Conservation (phyloP, 73 alveolate genomes). For the Paramecium octaurelia region DNA sequence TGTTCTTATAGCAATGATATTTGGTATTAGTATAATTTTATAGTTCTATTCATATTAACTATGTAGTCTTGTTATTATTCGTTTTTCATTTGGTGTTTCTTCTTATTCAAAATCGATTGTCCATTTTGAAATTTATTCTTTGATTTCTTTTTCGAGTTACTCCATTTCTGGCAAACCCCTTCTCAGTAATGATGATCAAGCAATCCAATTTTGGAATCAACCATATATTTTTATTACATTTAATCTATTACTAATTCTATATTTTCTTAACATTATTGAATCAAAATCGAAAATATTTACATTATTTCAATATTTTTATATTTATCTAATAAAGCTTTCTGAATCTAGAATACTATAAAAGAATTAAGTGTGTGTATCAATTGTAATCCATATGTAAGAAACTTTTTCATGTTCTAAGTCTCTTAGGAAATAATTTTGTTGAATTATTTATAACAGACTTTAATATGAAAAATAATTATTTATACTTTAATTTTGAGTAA, state of each 20-base stretch:
- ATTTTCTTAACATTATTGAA: too few relatives aligned
- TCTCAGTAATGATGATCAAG: not conserved
- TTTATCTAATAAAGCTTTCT: too few relatives aligned
- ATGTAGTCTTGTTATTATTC: not conserved
- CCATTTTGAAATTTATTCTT: not conserved
- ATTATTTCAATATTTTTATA: too few relatives aligned
- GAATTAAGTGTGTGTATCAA: not conserved
- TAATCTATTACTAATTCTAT: too few relatives aligned
- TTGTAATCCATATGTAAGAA: not conserved
- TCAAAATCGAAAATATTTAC: too few relatives aligned
- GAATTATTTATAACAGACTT: not conserved
- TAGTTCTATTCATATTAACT: not conserved
- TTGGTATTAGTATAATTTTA: not conserved
- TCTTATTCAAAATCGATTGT: not conserved
- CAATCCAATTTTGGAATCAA: not conserved
- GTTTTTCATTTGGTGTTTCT: not conserved
- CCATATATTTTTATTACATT: not conserved
- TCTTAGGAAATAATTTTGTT: not conserved
- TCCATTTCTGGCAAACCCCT: not conserved
- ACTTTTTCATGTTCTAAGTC: not conserved
- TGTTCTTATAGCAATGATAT: not conserved
- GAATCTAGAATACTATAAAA: too few relatives aligned
- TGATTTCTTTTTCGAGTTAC: not conserved
- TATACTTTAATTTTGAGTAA: not conserved
- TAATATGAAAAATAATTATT: not conserved